These are phyloP conservation scores for Aschersonia sp. DNA, from an alignment of 2,329 filamentous ascomycete species.

Conservation along the genomic window DNA sequence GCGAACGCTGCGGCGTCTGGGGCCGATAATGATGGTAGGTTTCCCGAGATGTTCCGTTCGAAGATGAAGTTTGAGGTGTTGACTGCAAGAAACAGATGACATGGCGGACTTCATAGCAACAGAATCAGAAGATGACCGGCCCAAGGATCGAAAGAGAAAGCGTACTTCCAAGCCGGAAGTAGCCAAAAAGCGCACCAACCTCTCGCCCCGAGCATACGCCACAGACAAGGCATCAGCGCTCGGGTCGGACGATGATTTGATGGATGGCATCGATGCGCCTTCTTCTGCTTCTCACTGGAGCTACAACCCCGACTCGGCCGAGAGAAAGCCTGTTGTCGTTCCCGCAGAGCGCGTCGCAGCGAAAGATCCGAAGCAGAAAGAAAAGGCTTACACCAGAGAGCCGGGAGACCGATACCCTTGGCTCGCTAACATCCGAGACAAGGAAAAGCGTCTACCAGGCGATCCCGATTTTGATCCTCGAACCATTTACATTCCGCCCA, in stretches of 20 bases:
- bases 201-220: constrained; percentile 23
- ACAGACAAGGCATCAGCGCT: constrained; percentile 23
- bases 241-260: constrained; percentile 37
- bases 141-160: constrained; percentile 60
- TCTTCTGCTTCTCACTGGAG: constrained; percentile 78
- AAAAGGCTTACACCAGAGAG: constrained; percentile 67
- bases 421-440: constrained; percentile 75
- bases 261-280: constrained; percentile 40
- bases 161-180: constrained; percentile 36
- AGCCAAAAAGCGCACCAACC: constrained; percentile 48
- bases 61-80: too few species aligned
- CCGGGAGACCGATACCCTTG: constrained; percentile 80
- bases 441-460: constrained; percentile 61
- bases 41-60: neutral
- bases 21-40: constrained; percentile 46
- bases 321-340: constrained; percentile 20
- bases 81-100: constrained; percentile 32
- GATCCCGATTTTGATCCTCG: constrained; percentile 85
- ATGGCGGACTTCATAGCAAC: constrained; percentile 79
- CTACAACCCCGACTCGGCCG: constrained; percentile 34
- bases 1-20: constrained; percentile 46
- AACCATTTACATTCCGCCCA: constrained; percentile 77
- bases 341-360: constrained; percentile 13
- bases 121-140: constrained; percentile 56
- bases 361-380: constrained; percentile 25